phyloP scores from a whole-genome alignment of 2,329 filamentous ascomycete genomes.

The Tetracladium maxilliforme region DNA sequence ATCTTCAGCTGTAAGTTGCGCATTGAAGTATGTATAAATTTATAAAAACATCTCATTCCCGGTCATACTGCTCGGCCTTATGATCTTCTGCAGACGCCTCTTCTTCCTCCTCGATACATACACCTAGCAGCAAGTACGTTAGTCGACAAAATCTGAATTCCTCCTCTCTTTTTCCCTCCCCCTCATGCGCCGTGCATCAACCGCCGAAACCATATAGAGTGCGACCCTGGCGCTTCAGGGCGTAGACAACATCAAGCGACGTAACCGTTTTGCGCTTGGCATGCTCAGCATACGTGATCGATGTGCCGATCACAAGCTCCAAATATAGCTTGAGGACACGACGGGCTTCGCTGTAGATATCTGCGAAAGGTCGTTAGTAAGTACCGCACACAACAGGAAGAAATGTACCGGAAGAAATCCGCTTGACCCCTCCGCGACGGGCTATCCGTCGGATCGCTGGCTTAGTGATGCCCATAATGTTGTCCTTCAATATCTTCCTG shows the following conservation, averaged over 20 bases:
- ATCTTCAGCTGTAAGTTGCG: no score
- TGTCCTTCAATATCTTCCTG: slow-evolving; percentile 52
- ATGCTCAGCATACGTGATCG: slow-evolving; percentile 67
- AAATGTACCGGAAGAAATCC: slow-evolving; percentile 74
- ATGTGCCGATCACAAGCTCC: slow-evolving; percentile 62
- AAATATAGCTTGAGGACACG: slow-evolving; percentile 69
- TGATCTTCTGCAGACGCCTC: no score
- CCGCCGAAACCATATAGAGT: slow-evolving; percentile 85
- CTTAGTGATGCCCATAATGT: slow-evolving; percentile 97
- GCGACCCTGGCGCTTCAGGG: slow-evolving; percentile 54
- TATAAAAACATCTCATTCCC: no score
- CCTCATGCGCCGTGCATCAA: no score
- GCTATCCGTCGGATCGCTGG: slow-evolving; percentile 91
- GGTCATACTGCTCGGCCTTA: no score
- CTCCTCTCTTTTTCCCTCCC: slow-evolving; percentile 6
- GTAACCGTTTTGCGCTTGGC: slow-evolving; percentile 73
- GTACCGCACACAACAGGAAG: slow-evolving; percentile 10
- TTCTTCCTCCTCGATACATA: no score
- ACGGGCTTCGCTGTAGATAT: slow-evolving; percentile 71
- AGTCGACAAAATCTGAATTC: slow-evolving; percentile 5
- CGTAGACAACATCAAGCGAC: slow-evolving; percentile 53
- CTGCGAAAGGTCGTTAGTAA: slow-evolving; percentile 13
- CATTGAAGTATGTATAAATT: no score
- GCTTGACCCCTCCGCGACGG: slow-evolving; percentile 96
- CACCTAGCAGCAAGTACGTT: no score